Conservation (phyloP, 805 yeast species). For the Priceomyces haplophilus region DNA sequence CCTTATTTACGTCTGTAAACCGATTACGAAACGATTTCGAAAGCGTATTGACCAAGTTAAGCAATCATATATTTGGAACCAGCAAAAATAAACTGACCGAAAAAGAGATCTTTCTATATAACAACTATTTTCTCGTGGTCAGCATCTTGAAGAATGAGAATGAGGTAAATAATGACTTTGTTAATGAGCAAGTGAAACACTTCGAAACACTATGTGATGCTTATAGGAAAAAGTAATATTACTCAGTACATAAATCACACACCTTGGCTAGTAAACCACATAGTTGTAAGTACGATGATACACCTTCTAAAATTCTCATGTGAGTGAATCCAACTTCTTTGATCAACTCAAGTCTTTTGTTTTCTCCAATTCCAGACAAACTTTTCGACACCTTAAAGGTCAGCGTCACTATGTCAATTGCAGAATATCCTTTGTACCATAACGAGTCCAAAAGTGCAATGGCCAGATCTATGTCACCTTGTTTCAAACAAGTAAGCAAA, state of each 20-base stretch:
- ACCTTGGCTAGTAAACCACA: slow-evolving; percentile 75
- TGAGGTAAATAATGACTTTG: slow-evolving; percentile 19
- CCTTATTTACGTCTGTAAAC: slow-evolving; percentile 64
- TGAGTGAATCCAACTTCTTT: slow-evolving; percentile 88
- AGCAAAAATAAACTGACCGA: slow-evolving; percentile 39
- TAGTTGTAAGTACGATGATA: slow-evolving; percentile 79
- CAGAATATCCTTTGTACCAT: slow-evolving; percentile 90
- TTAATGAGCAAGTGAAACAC: slow-evolving; percentile 37
- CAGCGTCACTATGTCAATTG: slow-evolving; percentile 88
- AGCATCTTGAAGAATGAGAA: slow-evolving; percentile 49
- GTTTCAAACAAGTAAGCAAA: slow-evolving; percentile 39
- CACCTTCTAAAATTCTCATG: slow-evolving; percentile 92
- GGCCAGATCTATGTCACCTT: slow-evolving; percentile 57
- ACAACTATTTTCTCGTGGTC: slow-evolving; percentile 63
- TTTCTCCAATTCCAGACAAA: slow-evolving; percentile 65
- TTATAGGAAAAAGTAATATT: slow-evolving; percentile 19
- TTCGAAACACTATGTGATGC: slow-evolving; percentile 40
- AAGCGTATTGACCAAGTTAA: slow-evolving; percentile 66
- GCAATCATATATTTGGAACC: slow-evolving; percentile 39
- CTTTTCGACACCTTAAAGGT: slow-evolving; percentile 85
- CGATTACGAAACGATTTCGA: slow-evolving; percentile 81
- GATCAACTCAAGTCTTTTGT: slow-evolving; percentile 67
- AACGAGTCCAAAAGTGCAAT: slow-evolving; percentile 60
- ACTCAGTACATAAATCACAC: slow-evolving; percentile 21
- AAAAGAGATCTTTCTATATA: slow-evolving; percentile 69